Conservation (phyloP, 2,329 filamentous ascomycete genomes). For the Trichoderma sp. region DNA sequence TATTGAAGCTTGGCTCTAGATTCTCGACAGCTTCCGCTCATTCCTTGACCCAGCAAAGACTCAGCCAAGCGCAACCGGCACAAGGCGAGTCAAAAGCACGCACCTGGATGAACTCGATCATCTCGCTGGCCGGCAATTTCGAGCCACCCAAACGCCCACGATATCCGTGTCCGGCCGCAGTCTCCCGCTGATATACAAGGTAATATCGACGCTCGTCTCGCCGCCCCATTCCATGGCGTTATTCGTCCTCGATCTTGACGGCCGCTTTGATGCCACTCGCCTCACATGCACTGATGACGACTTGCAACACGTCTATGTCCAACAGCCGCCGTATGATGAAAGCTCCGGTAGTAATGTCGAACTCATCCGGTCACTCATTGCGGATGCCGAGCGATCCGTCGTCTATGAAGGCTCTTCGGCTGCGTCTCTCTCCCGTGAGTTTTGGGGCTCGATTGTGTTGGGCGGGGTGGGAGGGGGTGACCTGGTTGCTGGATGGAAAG, state of each 20-base stretch:
- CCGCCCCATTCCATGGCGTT: slow-evolving; percentile 47
- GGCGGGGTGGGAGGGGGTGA: slow-evolving; percentile 39
- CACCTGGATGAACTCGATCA: slow-evolving; percentile 45
- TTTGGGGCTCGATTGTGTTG: slow-evolving; percentile 58
- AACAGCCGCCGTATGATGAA: slow-evolving; percentile 36
- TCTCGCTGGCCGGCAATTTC: slow-evolving; percentile 46
- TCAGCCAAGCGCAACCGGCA: slow-evolving; percentile 5
- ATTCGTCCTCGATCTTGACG: slow-evolving; percentile 53
- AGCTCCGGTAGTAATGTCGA: slow-evolving; percentile 23
- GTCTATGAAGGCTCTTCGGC: slow-evolving; percentile 44
- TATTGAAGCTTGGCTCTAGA: slow-evolving; percentile 17
- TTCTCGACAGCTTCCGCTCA: slow-evolving; percentile 27
- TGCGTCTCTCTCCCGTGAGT: slow-evolving; percentile 45
- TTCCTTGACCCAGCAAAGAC: background rate
- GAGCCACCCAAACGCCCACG: slow-evolving; percentile 44
- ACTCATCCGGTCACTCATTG: slow-evolving; percentile 36
- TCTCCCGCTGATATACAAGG: slow-evolving; percentile 53
- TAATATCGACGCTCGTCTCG: slow-evolving; percentile 51
- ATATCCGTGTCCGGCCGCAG: slow-evolving; percentile 52
- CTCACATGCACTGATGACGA: slow-evolving; percentile 39
- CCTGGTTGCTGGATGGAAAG: slow-evolving; percentile 38
- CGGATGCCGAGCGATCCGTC: slow-evolving; percentile 45
- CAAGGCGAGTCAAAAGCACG: slow-evolving; percentile 30
- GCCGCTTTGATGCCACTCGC: slow-evolving; percentile 52
- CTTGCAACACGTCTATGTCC: slow-evolving; percentile 51